Conservation (phyloP, 352 stramenopile genomes). For the Phytophthora europaea region DNA sequence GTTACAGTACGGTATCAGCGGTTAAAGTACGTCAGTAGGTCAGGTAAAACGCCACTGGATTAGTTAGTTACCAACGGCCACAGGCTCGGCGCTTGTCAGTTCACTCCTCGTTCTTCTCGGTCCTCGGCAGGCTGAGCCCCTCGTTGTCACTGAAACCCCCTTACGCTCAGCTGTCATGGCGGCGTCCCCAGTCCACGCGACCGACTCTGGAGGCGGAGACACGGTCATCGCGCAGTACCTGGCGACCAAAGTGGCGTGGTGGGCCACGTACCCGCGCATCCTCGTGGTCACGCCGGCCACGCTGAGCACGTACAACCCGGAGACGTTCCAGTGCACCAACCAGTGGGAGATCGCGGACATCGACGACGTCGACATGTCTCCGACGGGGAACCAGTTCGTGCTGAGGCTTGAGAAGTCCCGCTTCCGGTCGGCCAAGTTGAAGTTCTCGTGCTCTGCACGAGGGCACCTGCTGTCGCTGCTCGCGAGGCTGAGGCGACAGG, state of each 20-base stretch:
- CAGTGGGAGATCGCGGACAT: conserved; percentile 78
- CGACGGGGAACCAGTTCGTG: conserved; percentile 63
- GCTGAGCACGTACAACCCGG: conserved; percentile 69
- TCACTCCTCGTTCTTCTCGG: conserved; percentile 23
- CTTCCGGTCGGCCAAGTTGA: conserved; percentile 63
- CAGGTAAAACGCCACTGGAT: conserved; percentile 15
- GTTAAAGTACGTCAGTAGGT: conserved; percentile 24
- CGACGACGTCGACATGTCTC: conserved; percentile 53
- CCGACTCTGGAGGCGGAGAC: conserved; percentile 23
- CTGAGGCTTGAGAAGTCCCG: conserved; percentile 71
- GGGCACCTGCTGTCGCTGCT: conserved; percentile 69
- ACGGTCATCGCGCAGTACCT: conserved; percentile 75
- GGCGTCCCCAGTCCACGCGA: conserved; percentile 17
- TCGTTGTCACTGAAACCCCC: conserved; percentile 11
- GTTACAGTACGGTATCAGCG: neutral
- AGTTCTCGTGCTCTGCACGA: conserved; percentile 65
- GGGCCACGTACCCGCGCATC: conserved; percentile 68
- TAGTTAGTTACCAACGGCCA: conserved; percentile 4
- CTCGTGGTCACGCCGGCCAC: conserved; percentile 63
- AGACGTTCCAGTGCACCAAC: conserved; percentile 78
- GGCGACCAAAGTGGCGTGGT: conserved; percentile 75
- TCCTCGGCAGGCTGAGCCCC: conserved; percentile 7
- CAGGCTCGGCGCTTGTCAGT: neutral
- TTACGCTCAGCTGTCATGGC: conserved; percentile 26
- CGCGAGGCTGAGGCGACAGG: conserved; percentile 54